Evolutionary conservation across 169 alveolate genomes (phyloP).

Genomic region (Plasmodium gaboni): DNA sequence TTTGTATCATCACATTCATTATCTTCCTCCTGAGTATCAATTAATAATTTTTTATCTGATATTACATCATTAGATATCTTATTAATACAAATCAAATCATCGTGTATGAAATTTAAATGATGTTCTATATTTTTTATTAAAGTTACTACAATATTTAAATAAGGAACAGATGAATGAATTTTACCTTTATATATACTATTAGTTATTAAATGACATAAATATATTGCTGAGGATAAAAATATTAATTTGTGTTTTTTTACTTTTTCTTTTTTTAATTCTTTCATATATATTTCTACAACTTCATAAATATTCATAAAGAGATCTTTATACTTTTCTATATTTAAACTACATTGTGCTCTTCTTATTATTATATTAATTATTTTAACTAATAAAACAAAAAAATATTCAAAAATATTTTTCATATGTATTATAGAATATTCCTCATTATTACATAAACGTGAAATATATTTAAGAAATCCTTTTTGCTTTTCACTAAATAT

Average conservation of each 20-base stretch:
- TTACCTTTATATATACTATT: conserved; percentile 45
- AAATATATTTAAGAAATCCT: conserved; percentile 28
- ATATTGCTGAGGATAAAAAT: conserved; percentile 46
- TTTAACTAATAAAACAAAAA: conserved; percentile 57
- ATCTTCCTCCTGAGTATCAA: conserved; percentile 5
- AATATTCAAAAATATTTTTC: conserved; percentile 45
- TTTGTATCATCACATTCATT: conserved; percentile 18
- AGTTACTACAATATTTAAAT: conserved; percentile 20
- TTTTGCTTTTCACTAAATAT: conserved; percentile 57
- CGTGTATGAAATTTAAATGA: conserved; percentile 24
- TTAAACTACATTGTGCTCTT: conserved; percentile 18
- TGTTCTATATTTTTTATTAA: conserved; percentile 51
- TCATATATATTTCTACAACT: conserved; percentile 40
- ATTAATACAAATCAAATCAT: conserved; percentile 25
- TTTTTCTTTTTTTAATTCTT: conserved; percentile 66
- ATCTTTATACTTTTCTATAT: conserved; percentile 48
- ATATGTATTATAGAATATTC: conserved; percentile 6
- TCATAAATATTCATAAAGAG: conserved; percentile 49
- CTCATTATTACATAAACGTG: conserved; percentile 36
- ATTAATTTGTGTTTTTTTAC: conserved; percentile 12
- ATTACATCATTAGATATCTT: neutral
- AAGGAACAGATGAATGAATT: conserved; percentile 34
- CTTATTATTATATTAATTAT: conserved; percentile 43
- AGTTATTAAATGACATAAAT: conserved; percentile 48
- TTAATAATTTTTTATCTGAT: too few relatives aligned